These are phyloP conservation scores for Miscanthus lutarioriparius DNA, from an alignment of 176 grass and related monocot species.

Conservation along the genomic window DNA sequence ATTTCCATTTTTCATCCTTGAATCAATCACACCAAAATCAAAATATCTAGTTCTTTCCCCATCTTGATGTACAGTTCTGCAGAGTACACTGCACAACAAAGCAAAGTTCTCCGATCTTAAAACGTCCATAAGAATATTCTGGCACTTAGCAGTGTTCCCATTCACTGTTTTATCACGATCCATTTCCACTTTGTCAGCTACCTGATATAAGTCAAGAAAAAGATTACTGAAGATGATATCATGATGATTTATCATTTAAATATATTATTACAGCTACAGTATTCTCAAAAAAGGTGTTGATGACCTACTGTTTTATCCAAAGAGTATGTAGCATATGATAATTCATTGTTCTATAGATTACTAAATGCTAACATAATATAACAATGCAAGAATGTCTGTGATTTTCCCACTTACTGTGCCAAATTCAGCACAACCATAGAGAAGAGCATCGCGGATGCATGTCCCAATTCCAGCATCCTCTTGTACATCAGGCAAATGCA, in stretches of 20 bases:
- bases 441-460: conserved; percentile 59
- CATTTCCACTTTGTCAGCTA: conserved; percentile 35
- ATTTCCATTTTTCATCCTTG: conserved; percentile 85
- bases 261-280: neutral
- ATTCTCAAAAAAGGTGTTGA: neutral
- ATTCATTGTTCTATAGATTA: conserved; percentile 12
- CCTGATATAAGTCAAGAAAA: conserved; percentile 45
- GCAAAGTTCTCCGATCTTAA: conserved; percentile 79
- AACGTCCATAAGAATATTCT: conserved; percentile 64
- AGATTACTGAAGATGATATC: conserved; percentile 7
- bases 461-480: conserved; percentile 65
- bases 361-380: conserved; percentile 18
- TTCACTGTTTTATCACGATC: conserved; percentile 30
- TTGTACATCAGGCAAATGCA: conserved; percentile 48
- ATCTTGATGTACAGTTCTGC: conserved; percentile 54
- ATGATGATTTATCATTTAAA: conserved; percentile 31
- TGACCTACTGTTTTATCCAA: conserved; percentile 28
- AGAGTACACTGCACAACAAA: conserved; percentile 71
- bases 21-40: conserved; percentile 70
- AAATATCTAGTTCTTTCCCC: conserved; percentile 54
- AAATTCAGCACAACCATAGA: conserved; percentile 35
- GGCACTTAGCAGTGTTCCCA: conserved; percentile 50
- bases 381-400: conserved; percentile 16
- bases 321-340: neutral
- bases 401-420: conserved; percentile 38